Evolutionary conservation across 2,329 filamentous ascomycete genomes (phyloP), one percentile per base, ranked within the genome.

Genomic region (Drechslera avenae): DNA sequence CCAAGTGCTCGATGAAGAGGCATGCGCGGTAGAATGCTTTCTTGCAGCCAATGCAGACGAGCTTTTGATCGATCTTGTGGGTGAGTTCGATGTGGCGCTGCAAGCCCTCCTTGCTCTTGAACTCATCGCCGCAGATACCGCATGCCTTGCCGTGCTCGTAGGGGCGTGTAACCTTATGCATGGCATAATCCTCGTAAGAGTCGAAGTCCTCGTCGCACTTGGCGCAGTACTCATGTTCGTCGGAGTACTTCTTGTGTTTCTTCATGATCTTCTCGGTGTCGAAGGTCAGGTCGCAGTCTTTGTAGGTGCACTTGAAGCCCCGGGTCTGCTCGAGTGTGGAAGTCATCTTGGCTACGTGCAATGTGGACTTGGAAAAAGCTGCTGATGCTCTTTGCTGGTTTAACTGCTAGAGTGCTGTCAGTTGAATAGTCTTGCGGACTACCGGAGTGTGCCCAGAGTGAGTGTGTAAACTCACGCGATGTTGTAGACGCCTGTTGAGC

Each of bases 111-210:
- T 76, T 72, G 21, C 77, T 82, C 53, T 78, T 78, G 68, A 84
- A 85, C 34, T 85, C 82, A 7, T 76, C 64, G 10, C 79, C 81
- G 45, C 84, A 86, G 34, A 83, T 73, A 10, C 81, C 79, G 63
- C 84, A 86, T 42, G 77, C 77, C 37, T 81, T 78, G 54, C 83
- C 79, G 23, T 73, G 75, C 2, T 72, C 63, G 43, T 67, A 59
- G 1, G 71, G 69, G 6, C 58, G 51, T 35, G 55, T 60, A 9
- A 66, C 64, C 59, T 81, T 82, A 67, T 84, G 81, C n/a, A 75
- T 62, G 6, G 78, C 70, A 2, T 78, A 64, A 3, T 72, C 69
- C 28, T 78, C 76, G 36, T 76, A 78, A 9, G 74, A 70, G 1
- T 71, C 64, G 48, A 78, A 82, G 59, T 82, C 68, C 26, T 66